Base-by-base conservation (phyloP, 306 rosid genomes). In the Malus fusca region DNA sequence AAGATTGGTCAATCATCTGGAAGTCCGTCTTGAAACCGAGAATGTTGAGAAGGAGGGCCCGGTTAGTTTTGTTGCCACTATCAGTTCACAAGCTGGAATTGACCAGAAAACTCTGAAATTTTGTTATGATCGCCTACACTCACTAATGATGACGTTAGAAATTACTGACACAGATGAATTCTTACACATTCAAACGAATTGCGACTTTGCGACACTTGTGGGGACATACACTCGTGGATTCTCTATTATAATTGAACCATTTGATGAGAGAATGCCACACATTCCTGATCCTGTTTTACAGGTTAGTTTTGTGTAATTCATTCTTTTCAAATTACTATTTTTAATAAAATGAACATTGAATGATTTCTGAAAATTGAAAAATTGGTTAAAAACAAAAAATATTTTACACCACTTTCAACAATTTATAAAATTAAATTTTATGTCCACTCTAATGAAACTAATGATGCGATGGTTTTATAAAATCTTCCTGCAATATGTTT, bases 201-300 rank as follows among this genome's bases (percentile, higher is more conserved):
- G 98, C 13, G 93, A 95, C 86, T 95, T 95, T 80, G 97, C 97
- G 25, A 95, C 98, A n/a, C 96, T 95, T 40, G 92, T 95, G 68
- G 97, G 97, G 30, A 95, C 97, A 12, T 95, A 92, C 75, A 81
- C 96, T 15, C 91, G 98, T 26, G 98, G 98, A 60, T 94, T 94
- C 82, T 92, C 97, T 23, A 80, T 95, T 62, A 95, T 92, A 85
- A 92, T 92, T 73, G 97, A 95, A 75, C 98, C 98, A 53, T 88
- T 81, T 83, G 98, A 95, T 68, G 98, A 95, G 87, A 86, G 98
- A 86, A 95, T 95, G 98, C 97, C 97, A 2, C 97, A 95, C 82
- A 90, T 95, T 92, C 98, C 97, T 60, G 98, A 95, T 81, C 98
- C 98, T 68, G 92, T 95, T 75, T 85, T 92, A 78, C 98, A 95